Percentiles rank a stretch among this genome's conserved stretches.
phyloP scores from a whole-genome alignment of 1,284 basidiomycete genomes.

The Mrakiaceae sp. region DNA sequence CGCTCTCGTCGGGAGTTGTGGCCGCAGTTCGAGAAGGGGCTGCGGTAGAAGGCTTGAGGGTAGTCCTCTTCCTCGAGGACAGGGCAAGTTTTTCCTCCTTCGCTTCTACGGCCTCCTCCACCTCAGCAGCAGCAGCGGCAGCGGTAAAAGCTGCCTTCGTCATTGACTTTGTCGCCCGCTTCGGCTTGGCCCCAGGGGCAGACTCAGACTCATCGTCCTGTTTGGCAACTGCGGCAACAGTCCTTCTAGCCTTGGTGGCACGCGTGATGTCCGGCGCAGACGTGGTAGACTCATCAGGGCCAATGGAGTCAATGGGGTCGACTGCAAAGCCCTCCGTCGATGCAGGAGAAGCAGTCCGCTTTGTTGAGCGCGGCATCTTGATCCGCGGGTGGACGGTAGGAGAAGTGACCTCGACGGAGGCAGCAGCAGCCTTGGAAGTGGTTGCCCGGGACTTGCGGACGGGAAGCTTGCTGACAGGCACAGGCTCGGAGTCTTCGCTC shows the following conservation, averaged over 20 bases:
- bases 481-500: too few relatives aligned
- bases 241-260: background rate
- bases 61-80: background rate
- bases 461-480: too few relatives aligned
- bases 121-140: background rate
- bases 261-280: background rate
- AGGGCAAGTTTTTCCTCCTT: too few relatives aligned
- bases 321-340: background rate
- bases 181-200: background rate
- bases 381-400: background rate
- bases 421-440: background rate
- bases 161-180: background rate
- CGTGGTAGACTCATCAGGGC: background rate
- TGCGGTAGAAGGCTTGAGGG: too few relatives aligned
- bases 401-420: background rate
- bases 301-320: slow-evolving; percentile 7
- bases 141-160: background rate
- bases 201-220: background rate
- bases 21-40: too few relatives aligned
- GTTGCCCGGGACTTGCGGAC: too few relatives aligned
- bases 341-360: background rate
- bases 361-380: background rate
- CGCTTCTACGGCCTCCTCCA: background rate
- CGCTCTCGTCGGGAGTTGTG: too few relatives aligned
- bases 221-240: background rate